These are phyloP conservation scores for Cryomyces minteri DNA, from an alignment of 495 filamentous ascomycete species.

Conservation along the genomic window DNA sequence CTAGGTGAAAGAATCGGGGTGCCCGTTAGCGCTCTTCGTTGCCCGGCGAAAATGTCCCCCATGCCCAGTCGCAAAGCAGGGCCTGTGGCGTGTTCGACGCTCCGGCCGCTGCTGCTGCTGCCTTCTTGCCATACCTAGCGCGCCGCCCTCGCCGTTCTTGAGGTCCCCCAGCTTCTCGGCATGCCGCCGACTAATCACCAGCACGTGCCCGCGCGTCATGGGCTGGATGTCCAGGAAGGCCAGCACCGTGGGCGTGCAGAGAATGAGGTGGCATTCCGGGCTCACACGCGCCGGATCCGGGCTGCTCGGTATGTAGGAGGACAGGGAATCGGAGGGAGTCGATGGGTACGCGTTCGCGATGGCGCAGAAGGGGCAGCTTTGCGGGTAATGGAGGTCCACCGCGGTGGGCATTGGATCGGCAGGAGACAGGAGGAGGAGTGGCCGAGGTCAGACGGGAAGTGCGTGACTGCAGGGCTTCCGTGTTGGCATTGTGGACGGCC, in stretches of 20 bases:
- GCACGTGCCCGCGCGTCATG: slow-evolving; percentile 56
- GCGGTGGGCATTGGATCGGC: neutral
- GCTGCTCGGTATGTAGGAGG: slow-evolving; percentile 12
- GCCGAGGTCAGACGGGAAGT: too few relatives aligned
- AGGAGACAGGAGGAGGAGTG: too few relatives aligned
- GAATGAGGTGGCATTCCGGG: slow-evolving; percentile 38
- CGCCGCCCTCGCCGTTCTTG: slow-evolving; percentile 42
- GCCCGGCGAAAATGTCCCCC: too few relatives aligned
- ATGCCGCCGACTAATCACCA: slow-evolving; percentile 57
- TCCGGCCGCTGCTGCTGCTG: too few relatives aligned
- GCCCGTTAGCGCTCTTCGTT: too few relatives aligned
- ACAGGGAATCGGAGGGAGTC: slow-evolving; percentile 2
- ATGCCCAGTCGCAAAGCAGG: too few relatives aligned
- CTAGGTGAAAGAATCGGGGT: too few relatives aligned
- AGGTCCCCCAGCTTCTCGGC: slow-evolving; percentile 52
- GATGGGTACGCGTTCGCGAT: slow-evolving; percentile 30
- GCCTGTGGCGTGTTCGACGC: too few relatives aligned
- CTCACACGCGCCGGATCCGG: slow-evolving; percentile 8
- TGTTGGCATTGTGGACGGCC: too few relatives aligned
- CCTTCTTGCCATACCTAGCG: slow-evolving; percentile 11
- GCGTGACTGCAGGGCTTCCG: too few relatives aligned
- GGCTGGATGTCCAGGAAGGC: slow-evolving; percentile 90
- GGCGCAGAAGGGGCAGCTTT: slow-evolving; percentile 45
- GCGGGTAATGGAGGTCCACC: slow-evolving; percentile 8
- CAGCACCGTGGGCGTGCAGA: slow-evolving; percentile 51